phyloP scores from a whole-genome alignment of 176 grass and related monocot species.

The Thalia dealbata region DNA sequence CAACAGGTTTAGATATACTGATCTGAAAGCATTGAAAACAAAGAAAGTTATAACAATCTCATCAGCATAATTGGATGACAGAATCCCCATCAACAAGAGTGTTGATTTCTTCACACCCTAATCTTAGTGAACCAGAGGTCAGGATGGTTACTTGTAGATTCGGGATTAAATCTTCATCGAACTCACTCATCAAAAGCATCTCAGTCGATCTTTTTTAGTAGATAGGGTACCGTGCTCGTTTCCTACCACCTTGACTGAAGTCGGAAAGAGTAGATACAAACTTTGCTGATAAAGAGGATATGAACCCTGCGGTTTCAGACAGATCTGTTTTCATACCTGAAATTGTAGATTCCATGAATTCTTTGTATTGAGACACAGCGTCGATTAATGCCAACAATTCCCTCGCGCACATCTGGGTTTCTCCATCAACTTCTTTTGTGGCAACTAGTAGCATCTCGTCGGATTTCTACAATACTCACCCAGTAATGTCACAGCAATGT shows the following conservation, averaged over 20 bases:
- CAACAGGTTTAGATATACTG: too few relatives aligned
- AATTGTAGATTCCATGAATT: constrained; percentile 38
- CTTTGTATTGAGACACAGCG: constrained; percentile 42
- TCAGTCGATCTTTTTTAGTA: background rate
- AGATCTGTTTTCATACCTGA: constrained; percentile 39
- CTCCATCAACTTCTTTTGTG: constrained; percentile 22
- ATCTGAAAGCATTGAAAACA: too few relatives aligned
- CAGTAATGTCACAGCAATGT: constrained; percentile 1
- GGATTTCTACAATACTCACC: constrained; percentile 30
- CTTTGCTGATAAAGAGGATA: constrained; percentile 42
- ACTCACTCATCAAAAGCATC: background rate
- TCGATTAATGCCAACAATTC: constrained; percentile 50
- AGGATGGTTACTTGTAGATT: background rate
- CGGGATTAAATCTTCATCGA: background rate
- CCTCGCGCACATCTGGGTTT: constrained; percentile 32
- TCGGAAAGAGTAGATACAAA: constrained; percentile 4
- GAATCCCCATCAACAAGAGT: too few relatives aligned
- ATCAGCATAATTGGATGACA: too few relatives aligned
- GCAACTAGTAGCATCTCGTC: constrained; percentile 35
- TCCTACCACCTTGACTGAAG: constrained; percentile 3
- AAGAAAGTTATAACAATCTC: too few relatives aligned
- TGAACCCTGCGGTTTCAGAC: constrained; percentile 37
- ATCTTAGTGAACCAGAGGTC: background rate
- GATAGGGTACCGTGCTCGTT: constrained; percentile 10
- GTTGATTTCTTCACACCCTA: too few relatives aligned